These are phyloP conservation scores for Tuber calosporum DNA, from an alignment of 495 filamentous ascomycete species.

Conservation along the genomic window DNA sequence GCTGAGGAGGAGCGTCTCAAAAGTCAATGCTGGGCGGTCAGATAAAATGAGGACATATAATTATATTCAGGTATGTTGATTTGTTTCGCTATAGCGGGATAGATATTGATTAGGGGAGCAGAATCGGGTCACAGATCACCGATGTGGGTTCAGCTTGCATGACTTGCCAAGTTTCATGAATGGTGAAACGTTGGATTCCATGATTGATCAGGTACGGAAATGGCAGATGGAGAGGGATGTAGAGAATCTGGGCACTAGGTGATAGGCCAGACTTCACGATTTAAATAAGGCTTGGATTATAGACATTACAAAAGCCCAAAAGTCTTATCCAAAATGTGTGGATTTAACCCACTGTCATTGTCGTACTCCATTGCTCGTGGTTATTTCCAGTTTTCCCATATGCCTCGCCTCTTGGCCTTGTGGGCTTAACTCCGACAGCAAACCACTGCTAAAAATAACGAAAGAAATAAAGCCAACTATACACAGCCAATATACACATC, in stretches of 20 bases:
- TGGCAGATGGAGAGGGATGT: conserved; percentile 78
- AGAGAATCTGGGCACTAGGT: conserved; percentile 45
- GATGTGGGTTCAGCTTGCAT: conserved; percentile 72
- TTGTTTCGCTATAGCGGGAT: not conserved
- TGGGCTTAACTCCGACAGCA: not conserved
- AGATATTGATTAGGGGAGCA: not conserved
- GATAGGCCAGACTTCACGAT: not conserved
- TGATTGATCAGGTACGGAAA: conserved; percentile 71
- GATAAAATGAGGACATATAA: conserved; percentile 97
- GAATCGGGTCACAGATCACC: conserved; percentile 87
- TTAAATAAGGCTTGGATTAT: not conserved
- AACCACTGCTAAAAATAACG: not conserved
- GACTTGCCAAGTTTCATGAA: conserved; percentile 73
- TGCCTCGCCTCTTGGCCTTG: not conserved
- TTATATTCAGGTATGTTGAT: conserved; percentile 59
- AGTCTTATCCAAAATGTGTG: not conserved
- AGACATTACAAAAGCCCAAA: not conserved
- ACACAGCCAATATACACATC: not conserved
- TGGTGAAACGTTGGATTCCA: conserved; percentile 60
- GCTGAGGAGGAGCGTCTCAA: conserved; percentile 64
- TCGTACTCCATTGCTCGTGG: not conserved
- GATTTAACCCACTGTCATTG: not conserved
- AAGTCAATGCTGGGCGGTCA: conserved; percentile 75
- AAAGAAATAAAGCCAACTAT: not conserved
- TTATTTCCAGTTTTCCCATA: not conserved